Evolutionary conservation across 2,329 filamentous ascomycete species (phyloP), one percentile per base, ranked within the genome.

Genomic region (Stagonosporopsis rhizophila): DNA sequence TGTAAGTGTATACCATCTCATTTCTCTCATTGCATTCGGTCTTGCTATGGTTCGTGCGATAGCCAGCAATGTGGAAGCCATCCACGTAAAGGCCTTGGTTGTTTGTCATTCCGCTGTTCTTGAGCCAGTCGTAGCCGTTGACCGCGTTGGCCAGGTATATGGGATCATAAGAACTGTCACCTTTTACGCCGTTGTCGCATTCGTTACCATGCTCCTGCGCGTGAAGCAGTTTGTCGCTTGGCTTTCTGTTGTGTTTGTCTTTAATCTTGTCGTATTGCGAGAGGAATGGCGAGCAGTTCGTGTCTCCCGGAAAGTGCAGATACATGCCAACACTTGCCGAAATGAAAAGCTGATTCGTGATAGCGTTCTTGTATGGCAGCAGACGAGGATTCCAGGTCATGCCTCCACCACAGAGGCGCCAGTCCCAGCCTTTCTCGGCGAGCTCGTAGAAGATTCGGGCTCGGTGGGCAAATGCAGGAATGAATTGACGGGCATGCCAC

Each of bases 1-100:
- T 98, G 79, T 98, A 97, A 0, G 92, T 96, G 76, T 93, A 96
- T 8, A 96, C 89, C 87, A 92, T 94, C 65, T 93, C 87, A 74
- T 96, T 91, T 44, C 92, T 85, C 45, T 85, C 75, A 71, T 97
- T 91, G 74, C 94, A 97, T 60, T 85, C 82, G 0, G 85, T 87
- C 52, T 90, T 92, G 56, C 83, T 82, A 6, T 79, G 77, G 53
- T 86, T 83, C 23, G 77, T 72, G 42, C 77, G 77, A 58, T 77
- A 90, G 22, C 85, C 85, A 14, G 81, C 85, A 68, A 98, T 89
- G 74, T 98, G 94, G 72, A 92, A 98, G 11, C 94, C 94, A 67
- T 98, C 94, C 0, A 87, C 86, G 71, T 91, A 96, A 0, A 97
- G 79, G 0, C 92, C 92, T 28, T 85, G 80, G 0, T 73, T 57